phyloP scores from a whole-genome alignment of 352 stramenopile genomes.

The Globisporangium alternatum region DNA sequence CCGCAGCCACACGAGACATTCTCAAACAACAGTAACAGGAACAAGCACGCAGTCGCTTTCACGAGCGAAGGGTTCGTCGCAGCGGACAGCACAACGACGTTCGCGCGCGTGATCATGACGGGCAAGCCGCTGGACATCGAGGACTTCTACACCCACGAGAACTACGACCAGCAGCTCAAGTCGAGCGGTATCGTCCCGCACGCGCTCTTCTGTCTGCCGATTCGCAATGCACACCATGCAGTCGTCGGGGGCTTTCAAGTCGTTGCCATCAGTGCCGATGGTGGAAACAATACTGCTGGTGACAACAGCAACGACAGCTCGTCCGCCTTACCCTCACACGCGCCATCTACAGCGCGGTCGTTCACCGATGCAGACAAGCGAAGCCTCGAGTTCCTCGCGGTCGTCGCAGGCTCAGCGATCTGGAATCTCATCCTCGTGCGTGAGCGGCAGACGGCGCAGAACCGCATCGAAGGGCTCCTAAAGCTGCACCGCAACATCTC shows the following conservation, averaged over 20 bases:
- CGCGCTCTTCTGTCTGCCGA: slow-evolving; percentile 60
- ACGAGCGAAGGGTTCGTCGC: slow-evolving; percentile 53
- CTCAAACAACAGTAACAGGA: neutral
- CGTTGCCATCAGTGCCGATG: slow-evolving; percentile 13
- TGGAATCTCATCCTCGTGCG: slow-evolving; percentile 67
- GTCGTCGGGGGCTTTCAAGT: slow-evolving; percentile 63
- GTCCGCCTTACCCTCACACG: neutral
- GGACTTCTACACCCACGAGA: slow-evolving; percentile 55
- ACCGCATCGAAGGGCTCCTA: slow-evolving; percentile 64
- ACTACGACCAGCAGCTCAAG: slow-evolving; percentile 47
- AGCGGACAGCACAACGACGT: slow-evolving; percentile 58
- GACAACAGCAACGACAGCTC: neutral
- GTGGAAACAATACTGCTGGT: neutral
- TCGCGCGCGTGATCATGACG: slow-evolving; percentile 65
- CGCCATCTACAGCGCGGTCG: neutral
- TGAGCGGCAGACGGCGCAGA: slow-evolving; percentile 61
- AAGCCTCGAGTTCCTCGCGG: slow-evolving; percentile 52
- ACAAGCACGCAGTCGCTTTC: slow-evolving; percentile 24
- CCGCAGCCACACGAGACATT: neutral
- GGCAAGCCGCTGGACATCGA: slow-evolving; percentile 49
- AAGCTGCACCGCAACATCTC: slow-evolving; percentile 74
- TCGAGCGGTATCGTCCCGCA: slow-evolving; percentile 31
- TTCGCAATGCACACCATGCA: slow-evolving; percentile 57
- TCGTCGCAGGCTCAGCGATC: slow-evolving; percentile 58
- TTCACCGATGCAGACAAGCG: slow-evolving; percentile 46